Evolutionary conservation across 2,329 filamentous ascomycete species (phyloP).

Genomic region (Rhynchosporium secalis): DNA sequence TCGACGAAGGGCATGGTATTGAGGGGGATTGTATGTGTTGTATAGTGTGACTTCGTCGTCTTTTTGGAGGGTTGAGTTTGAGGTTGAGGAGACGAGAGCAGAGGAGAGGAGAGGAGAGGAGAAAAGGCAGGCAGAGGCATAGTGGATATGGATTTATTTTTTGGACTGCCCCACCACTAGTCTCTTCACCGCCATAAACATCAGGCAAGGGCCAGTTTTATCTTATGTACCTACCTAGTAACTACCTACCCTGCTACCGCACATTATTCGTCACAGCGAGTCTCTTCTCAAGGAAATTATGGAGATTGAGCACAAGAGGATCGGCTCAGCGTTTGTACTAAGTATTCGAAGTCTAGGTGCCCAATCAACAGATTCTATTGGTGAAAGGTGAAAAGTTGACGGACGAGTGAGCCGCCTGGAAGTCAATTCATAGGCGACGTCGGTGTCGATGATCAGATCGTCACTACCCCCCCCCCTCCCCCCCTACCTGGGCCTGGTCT

Average conservation of each 20-base stretch:
- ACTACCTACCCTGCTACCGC: too few relatives aligned
- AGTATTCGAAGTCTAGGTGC: not conserved
- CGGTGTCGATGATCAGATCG: not conserved
- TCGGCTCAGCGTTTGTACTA: not conserved
- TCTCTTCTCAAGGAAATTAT: slow-evolving; percentile 10
- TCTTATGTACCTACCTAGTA: slow-evolving; percentile 4
- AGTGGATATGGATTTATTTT: slow-evolving; percentile 25
- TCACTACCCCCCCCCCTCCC: too few relatives aligned
- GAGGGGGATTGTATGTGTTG: slow-evolving; percentile 37
- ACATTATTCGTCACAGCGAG: slow-evolving; percentile 17
- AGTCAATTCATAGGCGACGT: not conserved
- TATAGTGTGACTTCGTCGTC: slow-evolving; percentile 67
- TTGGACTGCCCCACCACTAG: slow-evolving; percentile 23
- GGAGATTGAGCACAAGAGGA: slow-evolving; percentile 6
- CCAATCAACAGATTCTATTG: slow-evolving; percentile 1
- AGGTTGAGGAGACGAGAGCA: slow-evolving; percentile 29
- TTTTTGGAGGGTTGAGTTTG: slow-evolving; percentile 40
- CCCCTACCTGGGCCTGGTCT: too few relatives aligned
- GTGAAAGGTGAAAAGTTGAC: not conserved
- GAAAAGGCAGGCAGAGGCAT: slow-evolving; percentile 21
- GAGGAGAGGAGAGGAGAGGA: slow-evolving; percentile 30
- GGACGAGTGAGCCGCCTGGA: not conserved
- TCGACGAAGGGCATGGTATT: slow-evolving; percentile 61
- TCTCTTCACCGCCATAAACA: slow-evolving; percentile 21
- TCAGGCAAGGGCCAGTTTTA: slow-evolving; percentile 16